Conservation (phyloP, 2,329 filamentous ascomycete genomes). For the Monilinia fructicola region DNA sequence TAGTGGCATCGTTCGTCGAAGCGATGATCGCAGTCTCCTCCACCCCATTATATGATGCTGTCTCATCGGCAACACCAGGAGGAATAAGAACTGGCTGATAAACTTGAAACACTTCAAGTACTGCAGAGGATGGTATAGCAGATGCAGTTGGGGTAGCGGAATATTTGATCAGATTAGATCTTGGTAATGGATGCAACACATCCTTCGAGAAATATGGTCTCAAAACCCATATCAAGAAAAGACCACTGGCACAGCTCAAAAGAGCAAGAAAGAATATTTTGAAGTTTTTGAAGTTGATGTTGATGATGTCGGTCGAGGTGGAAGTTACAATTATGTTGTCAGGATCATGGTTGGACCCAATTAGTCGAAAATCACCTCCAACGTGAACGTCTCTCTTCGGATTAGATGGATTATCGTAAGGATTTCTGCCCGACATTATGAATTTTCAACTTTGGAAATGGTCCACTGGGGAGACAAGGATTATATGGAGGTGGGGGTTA, state of each 20-base stretch:
- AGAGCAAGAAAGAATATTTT: slow-evolving; percentile 6
- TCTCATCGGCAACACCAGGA: slow-evolving; percentile 44
- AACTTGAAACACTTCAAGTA: slow-evolving; percentile 67
- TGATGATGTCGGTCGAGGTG: no score
- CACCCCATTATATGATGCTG: slow-evolving; percentile 36
- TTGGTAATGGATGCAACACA: background rate
- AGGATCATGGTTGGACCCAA: background rate
- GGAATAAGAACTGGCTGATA: slow-evolving; percentile 63
- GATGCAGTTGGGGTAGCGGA: slow-evolving; percentile 29
- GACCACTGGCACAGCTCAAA: slow-evolving; percentile 1
- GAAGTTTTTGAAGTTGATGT: background rate
- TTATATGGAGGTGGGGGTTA: background rate
- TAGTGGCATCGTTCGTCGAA: slow-evolving; percentile 34
- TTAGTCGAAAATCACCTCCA: background rate
- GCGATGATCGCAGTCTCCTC: slow-evolving; percentile 33
- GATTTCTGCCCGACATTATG: slow-evolving; percentile 8
- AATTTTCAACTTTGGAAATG: background rate
- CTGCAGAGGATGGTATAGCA: slow-evolving; percentile 31
- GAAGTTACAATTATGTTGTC: background rate
- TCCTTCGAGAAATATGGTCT: slow-evolving; percentile 2
- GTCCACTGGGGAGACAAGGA: background rate
- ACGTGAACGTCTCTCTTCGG: slow-evolving; percentile 1
- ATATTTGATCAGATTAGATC: slow-evolving; percentile 31
- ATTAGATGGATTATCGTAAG: background rate
- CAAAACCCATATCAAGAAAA: slow-evolving; percentile 25